phyloP scores from a whole-genome alignment of 345 rosid genomes.

The Brassica cretica region DNA sequence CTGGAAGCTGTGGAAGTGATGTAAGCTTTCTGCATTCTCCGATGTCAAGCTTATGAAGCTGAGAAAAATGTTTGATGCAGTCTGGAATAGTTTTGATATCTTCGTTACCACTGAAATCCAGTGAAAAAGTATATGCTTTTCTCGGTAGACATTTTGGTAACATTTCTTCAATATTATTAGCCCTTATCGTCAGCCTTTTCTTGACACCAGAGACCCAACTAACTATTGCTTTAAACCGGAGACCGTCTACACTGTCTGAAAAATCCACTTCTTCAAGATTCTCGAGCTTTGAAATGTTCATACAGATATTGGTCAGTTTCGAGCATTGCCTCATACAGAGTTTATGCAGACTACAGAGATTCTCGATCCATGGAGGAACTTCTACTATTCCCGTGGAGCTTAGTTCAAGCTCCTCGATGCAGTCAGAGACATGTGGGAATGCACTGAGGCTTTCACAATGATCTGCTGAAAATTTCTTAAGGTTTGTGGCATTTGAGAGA shows the following conservation, averaged over 20 bases:
- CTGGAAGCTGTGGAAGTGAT: not conserved
- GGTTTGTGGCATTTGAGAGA: not conserved
- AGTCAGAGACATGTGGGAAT: not conserved
- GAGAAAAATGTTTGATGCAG: not conserved
- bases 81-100: not conserved
- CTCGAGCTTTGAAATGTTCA: not conserved
- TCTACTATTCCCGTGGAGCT: not conserved
- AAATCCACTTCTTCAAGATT: not conserved
- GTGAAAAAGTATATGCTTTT: not conserved
- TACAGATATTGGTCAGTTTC: not conserved
- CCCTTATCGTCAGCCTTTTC: not conserved
- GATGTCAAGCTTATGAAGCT: not conserved
- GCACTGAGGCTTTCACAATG: not conserved
- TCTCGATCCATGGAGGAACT: not conserved
- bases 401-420: not conserved
- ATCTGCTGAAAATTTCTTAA: not conserved
- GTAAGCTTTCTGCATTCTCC: not conserved
- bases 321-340: not conserved
- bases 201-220: not conserved
- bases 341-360: not conserved
- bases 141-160: not conserved
- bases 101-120: not conserved
- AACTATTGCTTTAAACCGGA: not conserved
- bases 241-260: not conserved
- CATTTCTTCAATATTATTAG: not conserved